phyloP scores from a whole-genome alignment of 257 asterid species.

The Cinchona pubescens region DNA sequence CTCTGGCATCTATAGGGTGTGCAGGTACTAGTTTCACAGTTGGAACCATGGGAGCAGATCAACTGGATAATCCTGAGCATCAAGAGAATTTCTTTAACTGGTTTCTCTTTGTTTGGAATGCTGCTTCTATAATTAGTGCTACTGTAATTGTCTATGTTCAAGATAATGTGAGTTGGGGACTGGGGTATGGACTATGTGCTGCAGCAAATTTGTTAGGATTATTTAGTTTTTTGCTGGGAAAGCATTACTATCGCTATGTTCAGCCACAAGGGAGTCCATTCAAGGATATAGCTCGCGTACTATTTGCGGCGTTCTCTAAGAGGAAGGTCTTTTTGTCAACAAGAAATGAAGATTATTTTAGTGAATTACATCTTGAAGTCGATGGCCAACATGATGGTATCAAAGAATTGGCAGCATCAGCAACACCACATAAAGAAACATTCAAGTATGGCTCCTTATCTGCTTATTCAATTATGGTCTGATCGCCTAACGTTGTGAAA shows the following conservation, averaged over 20 bases:
- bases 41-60: slow-evolving; percentile 69
- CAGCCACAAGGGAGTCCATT: slow-evolving; percentile 42
- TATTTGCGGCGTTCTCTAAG: slow-evolving; percentile 42
- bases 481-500: background rate
- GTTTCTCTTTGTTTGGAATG: slow-evolving; percentile 57
- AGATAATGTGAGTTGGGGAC: slow-evolving; percentile 57
- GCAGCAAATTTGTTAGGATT: slow-evolving; percentile 50
- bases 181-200: slow-evolving; percentile 46
- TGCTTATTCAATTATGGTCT: background rate
- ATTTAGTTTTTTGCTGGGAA: slow-evolving; percentile 40
- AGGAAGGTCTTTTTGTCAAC: slow-evolving; percentile 20
- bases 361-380: slow-evolving; percentile 21
- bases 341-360: slow-evolving; percentile 23
- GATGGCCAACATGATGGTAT: background rate
- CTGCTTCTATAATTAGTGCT: slow-evolving; percentile 43
- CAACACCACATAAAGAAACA: background rate
- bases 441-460: background rate
- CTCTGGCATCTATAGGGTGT: slow-evolving; percentile 45
- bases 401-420: background rate
- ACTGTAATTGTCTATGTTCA: slow-evolving; percentile 53
- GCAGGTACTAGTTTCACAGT: slow-evolving; percentile 73
- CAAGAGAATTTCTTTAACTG: slow-evolving; percentile 56
- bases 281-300: slow-evolving; percentile 33
- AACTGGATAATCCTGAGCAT: slow-evolving; percentile 40
- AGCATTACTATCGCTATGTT: slow-evolving; percentile 34